Evolutionary conservation across 2,329 filamentous ascomycete genomes (phyloP), one percentile per base, ranked within the genome.

Genomic region (Aspergillus sp.): DNA sequence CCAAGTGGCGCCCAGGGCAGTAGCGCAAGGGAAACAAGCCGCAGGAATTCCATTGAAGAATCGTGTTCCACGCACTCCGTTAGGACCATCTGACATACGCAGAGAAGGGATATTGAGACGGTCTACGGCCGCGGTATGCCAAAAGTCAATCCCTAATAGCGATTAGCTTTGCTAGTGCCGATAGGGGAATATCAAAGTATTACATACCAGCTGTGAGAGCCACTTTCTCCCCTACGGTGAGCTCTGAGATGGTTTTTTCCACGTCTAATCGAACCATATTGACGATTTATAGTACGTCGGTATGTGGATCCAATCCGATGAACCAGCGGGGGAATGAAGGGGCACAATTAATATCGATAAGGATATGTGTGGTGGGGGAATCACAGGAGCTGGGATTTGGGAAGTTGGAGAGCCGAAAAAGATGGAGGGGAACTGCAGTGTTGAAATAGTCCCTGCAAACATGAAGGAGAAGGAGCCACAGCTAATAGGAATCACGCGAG

Each of bases 1-100:
- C 85, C 86, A 93, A 30, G 87, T 89, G 34, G 86, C 84, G 6
- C 86, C 87, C 36, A 91, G 76, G 0, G 85, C 88, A 44, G 88
- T 82, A 44, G 86, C 86, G 53, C 86, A 90, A 6, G 88, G 88
- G 51, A 91, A 86, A 37, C 89, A 76, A 12, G 87, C 87, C 33
- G 87, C 86, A 72, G 87, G 59, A 8, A 61, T 82, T 13, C 83
- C 82, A 34, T 82, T 82, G 39, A 85, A 84, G 60, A 85, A 86
- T 12, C 81, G 77, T 2, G 79, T 81, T 11, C 83, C 83, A 26
- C 83, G 79, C 36, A 83, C 81, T 27, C 83, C 83, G 61, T 86
- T 86, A 2, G 83, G 83, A 1, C 83, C 83, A 65, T 87, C 83
- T 26, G 79, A 83, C 5, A 81, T 79, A 56, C 85, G 85, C 47